Evolutionary conservation across 2,329 filamentous ascomycete species (phyloP).

Genomic region (Curvularia sp.): DNA sequence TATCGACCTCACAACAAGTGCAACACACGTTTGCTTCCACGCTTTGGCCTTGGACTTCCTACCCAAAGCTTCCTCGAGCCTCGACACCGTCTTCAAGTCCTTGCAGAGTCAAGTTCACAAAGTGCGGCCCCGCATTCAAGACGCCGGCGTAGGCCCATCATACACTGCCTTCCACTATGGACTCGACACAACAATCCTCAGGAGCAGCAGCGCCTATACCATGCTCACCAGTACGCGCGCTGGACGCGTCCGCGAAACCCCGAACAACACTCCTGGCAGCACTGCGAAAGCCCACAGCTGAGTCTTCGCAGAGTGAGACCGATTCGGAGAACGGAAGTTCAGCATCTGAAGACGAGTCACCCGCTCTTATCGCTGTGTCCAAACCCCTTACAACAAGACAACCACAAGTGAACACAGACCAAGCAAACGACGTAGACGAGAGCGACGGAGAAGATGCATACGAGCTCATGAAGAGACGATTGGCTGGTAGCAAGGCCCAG

Average conservation of each 20-base stretch:
- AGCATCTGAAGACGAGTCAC: constrained; percentile 31
- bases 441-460: constrained; percentile 53
- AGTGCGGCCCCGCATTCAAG: not conserved
- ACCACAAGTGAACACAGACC: constrained; percentile 1
- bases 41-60: not conserved
- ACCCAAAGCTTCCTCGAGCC: not conserved
- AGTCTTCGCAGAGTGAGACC: constrained; percentile 52
- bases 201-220: not conserved
- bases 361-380: constrained; percentile 49
- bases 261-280: constrained; percentile 33
- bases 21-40: not conserved
- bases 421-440: constrained; percentile 34
- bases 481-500: constrained; percentile 44
- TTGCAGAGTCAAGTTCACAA: not conserved
- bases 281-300: constrained; percentile 26
- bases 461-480: constrained; percentile 56
- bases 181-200: not conserved
- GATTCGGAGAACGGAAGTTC: constrained; percentile 47
- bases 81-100: not conserved
- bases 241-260: constrained; percentile 30
- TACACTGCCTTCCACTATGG: not conserved
- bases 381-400: constrained; percentile 10
- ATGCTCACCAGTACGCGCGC: constrained; percentile 11
- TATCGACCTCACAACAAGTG: not conserved
- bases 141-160: not conserved